Conservation (phyloP, 805 yeast genomes). For the Barnettozyma pratensis region DNA sequence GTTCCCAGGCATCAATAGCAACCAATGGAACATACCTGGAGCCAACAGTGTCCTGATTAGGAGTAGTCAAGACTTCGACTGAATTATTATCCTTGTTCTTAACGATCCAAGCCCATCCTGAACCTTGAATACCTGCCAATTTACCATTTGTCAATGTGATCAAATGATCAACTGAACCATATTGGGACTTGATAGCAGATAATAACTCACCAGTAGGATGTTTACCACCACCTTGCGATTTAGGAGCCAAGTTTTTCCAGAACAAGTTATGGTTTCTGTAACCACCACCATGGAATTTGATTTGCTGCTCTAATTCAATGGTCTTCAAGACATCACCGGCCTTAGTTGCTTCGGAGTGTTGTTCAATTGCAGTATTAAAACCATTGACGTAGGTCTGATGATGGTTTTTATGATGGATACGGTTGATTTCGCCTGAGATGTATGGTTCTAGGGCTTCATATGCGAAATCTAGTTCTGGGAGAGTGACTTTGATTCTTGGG, state of each 20-base stretch:
- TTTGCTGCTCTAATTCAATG: conserved; percentile 60
- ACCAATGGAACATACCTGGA: conserved; percentile 59
- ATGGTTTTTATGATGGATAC: conserved; percentile 81
- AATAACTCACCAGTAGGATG: conserved; percentile 49
- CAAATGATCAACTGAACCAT: conserved; percentile 70
- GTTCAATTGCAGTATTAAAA: conserved; percentile 71
- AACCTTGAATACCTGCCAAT: conserved; percentile 87
- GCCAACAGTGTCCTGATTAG: conserved; percentile 85
- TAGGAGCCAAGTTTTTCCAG: conserved; percentile 85
- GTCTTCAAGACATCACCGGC: conserved; percentile 54
- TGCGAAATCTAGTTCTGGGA: conserved; percentile 80
- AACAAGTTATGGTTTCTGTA: conserved; percentile 78
- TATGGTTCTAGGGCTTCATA: conserved; percentile 81
- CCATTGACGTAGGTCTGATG: conserved; percentile 89
- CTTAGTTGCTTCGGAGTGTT: conserved; percentile 57
- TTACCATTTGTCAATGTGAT: conserved; percentile 56
- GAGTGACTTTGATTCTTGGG: conserved; percentile 35
- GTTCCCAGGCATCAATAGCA: conserved; percentile 96
- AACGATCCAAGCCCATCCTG: conserved; percentile 92
- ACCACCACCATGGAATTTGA: conserved; percentile 93
- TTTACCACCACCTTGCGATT: conserved; percentile 68
- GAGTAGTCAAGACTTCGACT: conserved; percentile 71
- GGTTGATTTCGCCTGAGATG: conserved; percentile 83
- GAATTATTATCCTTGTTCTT: conserved; percentile 72
- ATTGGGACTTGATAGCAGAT: conserved; percentile 54